Percentiles rank a stretch among this genome's conserved stretches.
Evolutionary conservation across 2,329 filamentous ascomycete genomes (phyloP).

Genomic region (Ramichloridium luteum): DNA sequence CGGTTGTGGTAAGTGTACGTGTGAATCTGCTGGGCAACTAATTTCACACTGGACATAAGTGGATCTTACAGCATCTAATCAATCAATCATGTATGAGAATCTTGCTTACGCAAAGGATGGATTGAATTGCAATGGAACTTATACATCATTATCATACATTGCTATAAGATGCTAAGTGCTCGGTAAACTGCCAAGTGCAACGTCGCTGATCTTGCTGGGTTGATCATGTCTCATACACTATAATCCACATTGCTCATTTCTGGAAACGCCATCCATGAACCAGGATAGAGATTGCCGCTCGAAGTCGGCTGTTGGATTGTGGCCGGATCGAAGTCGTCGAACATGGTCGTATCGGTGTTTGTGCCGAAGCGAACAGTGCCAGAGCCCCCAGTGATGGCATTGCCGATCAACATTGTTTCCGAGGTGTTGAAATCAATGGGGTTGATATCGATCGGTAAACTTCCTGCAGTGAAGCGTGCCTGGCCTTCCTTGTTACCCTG

Average conservation of each 20-base stretch:
- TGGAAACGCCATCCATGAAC: slow-evolving; percentile 6
- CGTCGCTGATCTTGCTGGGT: too few species aligned
- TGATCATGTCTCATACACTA: slow-evolving; percentile 7
- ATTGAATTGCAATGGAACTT: too few species aligned
- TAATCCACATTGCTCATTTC: slow-evolving; percentile 12
- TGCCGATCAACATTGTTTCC: slow-evolving; percentile 5
- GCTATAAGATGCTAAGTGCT: too few species aligned
- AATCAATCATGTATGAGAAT: too few species aligned
- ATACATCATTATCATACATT: too few species aligned
- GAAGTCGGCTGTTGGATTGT: too few species aligned
- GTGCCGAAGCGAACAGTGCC: slow-evolving; percentile 8
- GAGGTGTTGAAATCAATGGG: background rate
- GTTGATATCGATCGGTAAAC: background rate
- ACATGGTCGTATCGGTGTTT: too few species aligned
- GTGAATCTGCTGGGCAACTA: background rate
- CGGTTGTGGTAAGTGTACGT: slow-evolving; percentile 29
- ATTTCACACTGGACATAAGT: background rate
- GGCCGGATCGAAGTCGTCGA: too few species aligned
- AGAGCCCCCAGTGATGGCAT: slow-evolving; percentile 8
- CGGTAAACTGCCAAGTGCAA: too few species aligned
- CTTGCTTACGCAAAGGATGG: too few species aligned
- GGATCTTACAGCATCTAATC: too few species aligned
- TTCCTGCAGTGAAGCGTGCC: background rate
- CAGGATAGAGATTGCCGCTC: too few species aligned
- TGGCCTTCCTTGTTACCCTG: slow-evolving; percentile 5